Conservation (phyloP, 2,329 filamentous ascomycete species). For the Penicillium sp. region DNA sequence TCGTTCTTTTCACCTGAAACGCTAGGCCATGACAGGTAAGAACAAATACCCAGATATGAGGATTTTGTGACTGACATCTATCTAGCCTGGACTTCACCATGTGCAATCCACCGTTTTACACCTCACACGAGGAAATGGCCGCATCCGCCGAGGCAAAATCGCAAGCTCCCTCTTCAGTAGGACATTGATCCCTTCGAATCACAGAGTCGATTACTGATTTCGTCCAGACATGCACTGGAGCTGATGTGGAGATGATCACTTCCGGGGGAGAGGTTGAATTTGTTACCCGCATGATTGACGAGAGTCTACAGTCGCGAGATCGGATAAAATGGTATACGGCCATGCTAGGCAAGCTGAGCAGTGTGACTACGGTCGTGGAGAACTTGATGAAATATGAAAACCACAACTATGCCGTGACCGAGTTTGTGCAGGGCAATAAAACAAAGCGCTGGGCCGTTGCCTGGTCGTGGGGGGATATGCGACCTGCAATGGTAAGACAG, state of each 20-base stretch:
- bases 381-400: conserved; percentile 59
- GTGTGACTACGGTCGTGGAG: conserved; percentile 62
- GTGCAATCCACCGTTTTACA: conserved; percentile 94
- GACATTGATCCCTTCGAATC: conserved; percentile 26
- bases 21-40: conserved; percentile 26
- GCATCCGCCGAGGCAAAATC: conserved; percentile 66
- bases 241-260: conserved; percentile 81
- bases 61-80: neutral
- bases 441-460: conserved; percentile 85
- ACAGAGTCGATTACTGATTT: neutral
- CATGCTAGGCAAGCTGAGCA: conserved; percentile 83
- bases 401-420: conserved; percentile 77
- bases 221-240: conserved; percentile 64
- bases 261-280: conserved; percentile 76
- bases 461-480: conserved; percentile 74
- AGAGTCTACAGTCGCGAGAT: conserved; percentile 61
- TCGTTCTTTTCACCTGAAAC: conserved; percentile 63
- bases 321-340: conserved; percentile 83
- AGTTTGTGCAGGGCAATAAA: conserved; percentile 73
- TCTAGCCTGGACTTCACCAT: conserved; percentile 75
- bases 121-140: conserved; percentile 68
- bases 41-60: neutral
- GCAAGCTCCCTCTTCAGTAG: conserved; percentile 67
- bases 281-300: conserved; percentile 67
- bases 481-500: conserved; percentile 57